phyloP scores from a whole-genome alignment of 2,329 filamentous ascomycete species.

The Colletotrichum salicis region DNA sequence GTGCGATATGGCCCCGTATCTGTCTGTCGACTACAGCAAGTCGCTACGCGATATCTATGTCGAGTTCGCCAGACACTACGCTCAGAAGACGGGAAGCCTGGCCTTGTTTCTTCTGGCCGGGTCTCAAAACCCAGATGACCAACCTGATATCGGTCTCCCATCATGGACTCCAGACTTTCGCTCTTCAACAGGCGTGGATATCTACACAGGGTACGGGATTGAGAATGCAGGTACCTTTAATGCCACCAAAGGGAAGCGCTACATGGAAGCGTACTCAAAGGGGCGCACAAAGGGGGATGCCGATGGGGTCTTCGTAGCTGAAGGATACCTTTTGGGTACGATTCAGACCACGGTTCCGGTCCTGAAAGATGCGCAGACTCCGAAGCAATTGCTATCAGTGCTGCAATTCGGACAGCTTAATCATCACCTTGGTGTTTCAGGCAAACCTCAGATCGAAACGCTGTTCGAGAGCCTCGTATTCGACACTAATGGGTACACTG shows the following conservation, averaged over 20 bases:
- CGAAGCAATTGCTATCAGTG: background rate
- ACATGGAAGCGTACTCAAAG: background rate
- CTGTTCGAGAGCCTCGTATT: background rate
- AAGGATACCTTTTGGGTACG: background rate
- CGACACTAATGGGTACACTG: background rate
- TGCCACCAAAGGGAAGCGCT: background rate
- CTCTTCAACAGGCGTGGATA: background rate
- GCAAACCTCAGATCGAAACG: background rate
- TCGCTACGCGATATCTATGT: background rate
- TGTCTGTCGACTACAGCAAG: background rate
- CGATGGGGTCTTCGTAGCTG: background rate
- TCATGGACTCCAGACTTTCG: conserved; percentile 1
- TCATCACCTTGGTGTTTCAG: background rate
- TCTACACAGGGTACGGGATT: background rate
- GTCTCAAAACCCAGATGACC: background rate
- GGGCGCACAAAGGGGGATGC: background rate
- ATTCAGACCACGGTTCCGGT: background rate
- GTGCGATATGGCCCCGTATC: background rate
- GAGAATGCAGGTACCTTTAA: background rate
- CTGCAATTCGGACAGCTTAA: background rate
- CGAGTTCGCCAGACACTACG: background rate
- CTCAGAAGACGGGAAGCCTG: background rate
- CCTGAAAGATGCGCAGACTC: background rate
- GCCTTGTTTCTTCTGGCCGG: background rate
- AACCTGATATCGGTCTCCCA: background rate